Percentiles rank a stretch among this genome's conserved stretches.
phyloP scores from a whole-genome alignment of 2,329 filamentous ascomycete species.

The Arthrinium phaeospermum region DNA sequence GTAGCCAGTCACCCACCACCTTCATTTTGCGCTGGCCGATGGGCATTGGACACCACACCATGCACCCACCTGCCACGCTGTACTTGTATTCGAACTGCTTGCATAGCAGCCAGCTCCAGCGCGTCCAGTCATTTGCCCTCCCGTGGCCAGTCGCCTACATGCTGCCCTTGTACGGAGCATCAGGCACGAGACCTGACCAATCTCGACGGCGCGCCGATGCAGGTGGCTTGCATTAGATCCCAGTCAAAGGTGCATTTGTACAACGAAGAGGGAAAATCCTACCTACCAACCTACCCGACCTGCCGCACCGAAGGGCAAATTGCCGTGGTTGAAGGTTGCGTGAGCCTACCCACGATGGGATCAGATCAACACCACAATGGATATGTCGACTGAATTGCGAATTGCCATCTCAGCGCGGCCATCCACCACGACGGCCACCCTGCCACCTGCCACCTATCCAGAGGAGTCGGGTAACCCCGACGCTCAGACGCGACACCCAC shows the following conservation, averaged over 20 bases:
- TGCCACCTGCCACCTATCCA: conserved; percentile 8
- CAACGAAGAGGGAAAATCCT: not conserved
- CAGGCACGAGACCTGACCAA: conserved; percentile 7
- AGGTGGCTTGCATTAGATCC: conserved; percentile 15
- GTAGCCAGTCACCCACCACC: not conserved
- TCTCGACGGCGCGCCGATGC: not conserved
- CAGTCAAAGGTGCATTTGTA: conserved; percentile 17
- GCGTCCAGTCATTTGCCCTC: not conserved
- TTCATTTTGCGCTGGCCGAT: not conserved
- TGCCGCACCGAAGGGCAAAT: not conserved
- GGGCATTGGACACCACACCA: not conserved
- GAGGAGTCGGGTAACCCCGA: not conserved
- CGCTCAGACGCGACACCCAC: conserved; percentile 2
- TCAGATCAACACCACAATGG: conserved; percentile 7
- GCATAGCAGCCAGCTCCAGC: conserved; percentile 5
- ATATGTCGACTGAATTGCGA: not conserved
- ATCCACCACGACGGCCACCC: conserved; percentile 8
- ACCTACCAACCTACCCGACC: not conserved
- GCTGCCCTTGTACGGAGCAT: not conserved
- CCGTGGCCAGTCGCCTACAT: not conserved
- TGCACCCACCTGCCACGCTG: conserved; percentile 6
- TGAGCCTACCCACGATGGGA: not conserved
- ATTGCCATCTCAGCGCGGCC: conserved; percentile 6
- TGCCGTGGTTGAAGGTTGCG: not conserved
- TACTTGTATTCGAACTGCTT: conserved; percentile 2